Evolutionary conservation across 2,329 filamentous ascomycete genomes (phyloP).

Genomic region (Ascochyta pisi): DNA sequence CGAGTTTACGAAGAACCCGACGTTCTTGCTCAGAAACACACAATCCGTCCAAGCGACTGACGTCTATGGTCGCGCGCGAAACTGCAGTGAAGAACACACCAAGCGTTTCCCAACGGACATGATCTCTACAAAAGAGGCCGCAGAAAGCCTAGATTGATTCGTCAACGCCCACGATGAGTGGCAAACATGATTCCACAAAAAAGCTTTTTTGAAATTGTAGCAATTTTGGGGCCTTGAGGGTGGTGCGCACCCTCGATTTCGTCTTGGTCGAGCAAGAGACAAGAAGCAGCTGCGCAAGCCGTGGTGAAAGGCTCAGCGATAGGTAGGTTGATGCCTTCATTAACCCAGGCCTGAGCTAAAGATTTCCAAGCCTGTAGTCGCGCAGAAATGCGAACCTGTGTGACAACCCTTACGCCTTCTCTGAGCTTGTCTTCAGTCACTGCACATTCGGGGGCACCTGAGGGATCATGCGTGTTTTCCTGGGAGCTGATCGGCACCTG

Average conservation of each 20-base stretch:
- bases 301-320: background rate
- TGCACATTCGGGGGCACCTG: background rate
- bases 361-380: background rate
- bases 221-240: background rate
- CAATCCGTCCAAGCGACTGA: conserved; percentile 51
- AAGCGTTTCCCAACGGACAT: conserved; percentile 1
- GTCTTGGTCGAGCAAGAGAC: background rate
- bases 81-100: conserved; percentile 1
- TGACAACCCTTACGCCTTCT: background rate
- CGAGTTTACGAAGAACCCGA: background rate
- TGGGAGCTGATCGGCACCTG: background rate
- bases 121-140: background rate
- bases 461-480: background rate
- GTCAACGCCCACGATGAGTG: background rate
- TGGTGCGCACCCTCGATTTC: background rate
- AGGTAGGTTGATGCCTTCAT: conserved; percentile 1
- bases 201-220: background rate
- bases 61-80: conserved; percentile 2
- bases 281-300: background rate
- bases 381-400: background rate
- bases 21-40: conserved; percentile 19
- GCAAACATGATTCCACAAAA: background rate
- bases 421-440: background rate
- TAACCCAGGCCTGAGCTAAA: background rate
- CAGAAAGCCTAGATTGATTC: background rate